Evolutionary conservation across 2,329 filamentous ascomycete species (phyloP).

Genomic region (Beauveria sp.): DNA sequence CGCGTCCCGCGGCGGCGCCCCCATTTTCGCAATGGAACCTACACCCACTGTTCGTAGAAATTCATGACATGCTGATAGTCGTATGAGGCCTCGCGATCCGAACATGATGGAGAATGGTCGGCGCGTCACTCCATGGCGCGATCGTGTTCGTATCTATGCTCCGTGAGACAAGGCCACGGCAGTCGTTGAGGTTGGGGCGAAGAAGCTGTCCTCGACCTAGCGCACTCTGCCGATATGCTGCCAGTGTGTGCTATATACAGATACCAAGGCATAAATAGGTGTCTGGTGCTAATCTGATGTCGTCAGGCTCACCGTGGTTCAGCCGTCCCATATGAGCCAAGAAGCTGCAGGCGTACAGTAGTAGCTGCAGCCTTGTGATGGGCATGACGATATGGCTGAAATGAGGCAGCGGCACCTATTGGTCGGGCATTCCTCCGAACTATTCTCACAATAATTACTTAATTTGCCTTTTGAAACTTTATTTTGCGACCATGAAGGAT

Average conservation of each 20-base stretch:
- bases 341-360: not conserved
- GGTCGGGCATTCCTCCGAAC: not conserved
- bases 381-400: not conserved
- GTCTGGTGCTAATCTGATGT: not conserved
- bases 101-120: not conserved
- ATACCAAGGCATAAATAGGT: not conserved
- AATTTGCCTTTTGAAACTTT: not conserved
- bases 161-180: too few species aligned
- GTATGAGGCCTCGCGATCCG: not conserved
- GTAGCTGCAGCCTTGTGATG: not conserved
- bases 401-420: not conserved
- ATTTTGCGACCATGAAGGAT: not conserved
- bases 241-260: not conserved
- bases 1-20: slow-evolving; percentile 2
- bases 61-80: too few species aligned
- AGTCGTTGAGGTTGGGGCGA: too few species aligned
- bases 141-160: not conserved
- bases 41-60: too few species aligned
- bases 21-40: not conserved
- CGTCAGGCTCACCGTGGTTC: not conserved
- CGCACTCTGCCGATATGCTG: not conserved
- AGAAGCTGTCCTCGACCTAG: too few species aligned
- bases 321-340: not conserved
- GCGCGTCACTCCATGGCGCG: not conserved
- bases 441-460: not conserved